Conservation (phyloP, 495 filamentous ascomycete species). For the Jackrogersella multiformis region DNA sequence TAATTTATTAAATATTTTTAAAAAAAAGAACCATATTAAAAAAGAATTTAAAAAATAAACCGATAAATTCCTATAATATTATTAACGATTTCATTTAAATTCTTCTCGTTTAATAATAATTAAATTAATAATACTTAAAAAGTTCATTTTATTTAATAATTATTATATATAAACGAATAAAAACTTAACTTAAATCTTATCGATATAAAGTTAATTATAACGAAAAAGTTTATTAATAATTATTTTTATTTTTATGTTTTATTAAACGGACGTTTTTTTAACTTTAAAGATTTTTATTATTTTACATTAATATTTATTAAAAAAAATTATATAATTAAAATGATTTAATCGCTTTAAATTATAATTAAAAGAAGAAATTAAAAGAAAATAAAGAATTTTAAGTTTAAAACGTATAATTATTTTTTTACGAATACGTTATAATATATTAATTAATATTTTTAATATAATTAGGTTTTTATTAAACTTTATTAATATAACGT, state of each 20-base stretch:
- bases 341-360: too few relatives aligned
- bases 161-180: background rate
- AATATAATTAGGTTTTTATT: background rate
- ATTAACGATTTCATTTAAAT: background rate
- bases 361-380: background rate
- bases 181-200: background rate
- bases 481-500: background rate
- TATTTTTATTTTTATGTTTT: too few relatives aligned
- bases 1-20: background rate
- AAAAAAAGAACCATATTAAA: background rate
- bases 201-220: background rate
- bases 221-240: background rate
- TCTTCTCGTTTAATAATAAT: background rate
- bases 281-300: background rate
- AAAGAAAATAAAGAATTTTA: background rate
- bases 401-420: background rate
- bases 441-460: background rate
- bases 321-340: background rate
- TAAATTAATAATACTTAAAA: background rate
- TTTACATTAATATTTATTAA: background rate
- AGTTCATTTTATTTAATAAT: background rate
- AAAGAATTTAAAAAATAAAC: background rate
- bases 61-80: background rate
- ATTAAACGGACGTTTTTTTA: background rate
- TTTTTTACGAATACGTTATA: slow-evolving; percentile 5